Evolutionary conservation across 2,329 filamentous ascomycete genomes (phyloP), one percentile per base, ranked within the genome.

Genomic region (Calonectria multiphialidica): DNA sequence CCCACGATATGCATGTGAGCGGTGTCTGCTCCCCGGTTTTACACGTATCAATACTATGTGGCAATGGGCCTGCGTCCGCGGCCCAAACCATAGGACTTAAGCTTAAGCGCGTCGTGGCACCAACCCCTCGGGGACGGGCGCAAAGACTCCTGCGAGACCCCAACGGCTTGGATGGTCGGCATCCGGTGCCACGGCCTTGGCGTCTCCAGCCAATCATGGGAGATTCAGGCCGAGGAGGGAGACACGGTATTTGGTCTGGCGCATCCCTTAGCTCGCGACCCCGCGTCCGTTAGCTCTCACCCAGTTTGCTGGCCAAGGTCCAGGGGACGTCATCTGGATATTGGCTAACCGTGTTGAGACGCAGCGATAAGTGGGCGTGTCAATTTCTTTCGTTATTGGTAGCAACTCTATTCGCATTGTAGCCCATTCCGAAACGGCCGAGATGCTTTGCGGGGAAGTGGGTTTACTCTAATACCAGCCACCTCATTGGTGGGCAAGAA

Each of bases 361-460:
- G 35, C 53, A 8, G 5, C 53, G 7, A 37, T 16, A 10, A 16
- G 33, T 21, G 40, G 8, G 23, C 53, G 35, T 16, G 30, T 7
- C 50, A 16, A 16, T 13, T 15, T 5, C 12, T 18, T 35, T 40
- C n/a, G 23, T 8, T 16, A 37, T 40, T 23, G 35, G 33, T 21
- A 40, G 7, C 35, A 59, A 57, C 53, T 37, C 9, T 57, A 57
- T 18, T 40, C 10, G 10, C 10, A 35, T 10, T n/a, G 21, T 40
- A 30, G 47, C 25, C 12, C 23, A 28, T 40, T 33, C 53, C 53
- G 53, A 16, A 33, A 59, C 53, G 30, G 33, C 53, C 53, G 53
- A 59, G 53, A 59, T 59, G 53, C 35, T 59, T 59, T 59, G 53
- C 53, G 53, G 53, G 53, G 53, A 59, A 59, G 33, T 40, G 35